Base-by-base conservation (phyloP, 2,329 filamentous ascomycete species). In the Alternaria sp. region DNA sequence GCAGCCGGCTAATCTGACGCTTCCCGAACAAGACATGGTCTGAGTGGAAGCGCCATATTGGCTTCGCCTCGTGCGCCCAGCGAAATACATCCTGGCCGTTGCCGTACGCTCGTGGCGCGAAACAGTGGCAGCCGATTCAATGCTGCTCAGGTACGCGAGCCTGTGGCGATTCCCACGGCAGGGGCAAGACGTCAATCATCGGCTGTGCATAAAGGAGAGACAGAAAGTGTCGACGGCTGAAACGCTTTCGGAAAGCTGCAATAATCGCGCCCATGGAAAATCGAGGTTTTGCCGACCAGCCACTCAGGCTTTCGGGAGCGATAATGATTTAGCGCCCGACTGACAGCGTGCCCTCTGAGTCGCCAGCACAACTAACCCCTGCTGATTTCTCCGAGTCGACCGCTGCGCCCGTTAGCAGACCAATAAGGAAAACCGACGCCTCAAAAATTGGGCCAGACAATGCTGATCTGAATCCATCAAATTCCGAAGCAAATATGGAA, bases 391-490 rank as follows among this genome's bases (percentile, higher is more conserved):
- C 74, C 76, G 74, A 77, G 58, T 76, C 64, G 72, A 73, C 71
- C 57, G 67, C 70, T 73, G 69, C 64, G 64, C 61, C 59, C 62
- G 69, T 73, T 71, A 73, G 63, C 62, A 69, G 54, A 67, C 76
- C 76, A 79, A 79, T 75, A 62, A 69, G 62, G 55, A 54, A 66
- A 61, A 57, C 66, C 64, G 69, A 71, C 66, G 61, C 64, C 68
- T 62, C 65, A 56, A 68, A 69, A 69, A 71, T 64, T 73, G 69
- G 70, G 70, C 74, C 69, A 71, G 71, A 69, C 69, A 76, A 70
- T 68, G 73, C 77, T 79, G 74, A 77, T 78, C 77, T 68, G 76
- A 75, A 78, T 78, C 68, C 68, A 70, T 79, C 70, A 69, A 69
- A 69, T 76, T 80, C 75, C 76, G 74, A 78, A 73, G 73, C 75